These are phyloP conservation scores for Endoconidiophora laricicola DNA, from an alignment of 2,329 filamentous ascomycete genomes.

Conservation along the genomic window DNA sequence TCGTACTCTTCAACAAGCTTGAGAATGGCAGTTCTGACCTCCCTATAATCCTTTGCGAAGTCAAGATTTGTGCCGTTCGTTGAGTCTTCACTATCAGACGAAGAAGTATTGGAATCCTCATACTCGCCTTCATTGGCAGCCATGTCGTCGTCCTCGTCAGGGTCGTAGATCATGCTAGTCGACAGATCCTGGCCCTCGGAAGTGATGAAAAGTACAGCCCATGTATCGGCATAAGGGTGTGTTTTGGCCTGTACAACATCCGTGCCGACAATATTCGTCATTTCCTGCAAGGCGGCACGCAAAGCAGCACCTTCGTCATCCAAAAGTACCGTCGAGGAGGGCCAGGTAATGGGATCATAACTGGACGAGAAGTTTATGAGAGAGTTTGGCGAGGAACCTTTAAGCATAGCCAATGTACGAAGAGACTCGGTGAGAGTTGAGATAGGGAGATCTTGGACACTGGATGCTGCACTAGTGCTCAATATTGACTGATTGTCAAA, in stretches of 20 bases:
- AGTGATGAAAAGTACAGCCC: slow-evolving; percentile 68
- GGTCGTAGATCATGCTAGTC: slow-evolving; percentile 55
- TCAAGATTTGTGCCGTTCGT: slow-evolving; percentile 29
- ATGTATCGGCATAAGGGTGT: slow-evolving; percentile 68
- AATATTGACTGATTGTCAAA: slow-evolving; percentile 54
- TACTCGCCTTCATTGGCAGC: not conserved
- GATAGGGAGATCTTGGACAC: slow-evolving; percentile 52
- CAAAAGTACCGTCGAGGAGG: slow-evolving; percentile 20
- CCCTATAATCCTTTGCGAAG: slow-evolving; percentile 64
- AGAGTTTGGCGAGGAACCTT: not conserved
- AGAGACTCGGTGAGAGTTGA: slow-evolving; percentile 25
- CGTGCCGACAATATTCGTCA: slow-evolving; percentile 47
- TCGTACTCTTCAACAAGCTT: slow-evolving; percentile 73
- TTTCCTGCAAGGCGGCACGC: slow-evolving; percentile 51
- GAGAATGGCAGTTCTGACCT: slow-evolving; percentile 62
- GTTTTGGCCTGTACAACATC: slow-evolving; percentile 50
- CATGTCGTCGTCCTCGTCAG: slow-evolving; percentile 41
- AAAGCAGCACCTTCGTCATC: slow-evolving; percentile 50
- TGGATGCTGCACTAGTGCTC: slow-evolving; percentile 56
- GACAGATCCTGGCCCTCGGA: slow-evolving; percentile 53
- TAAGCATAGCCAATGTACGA: slow-evolving; percentile 45
- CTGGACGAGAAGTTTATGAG: not conserved
- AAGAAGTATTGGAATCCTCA: not conserved
- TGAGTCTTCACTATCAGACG: slow-evolving; percentile 30
- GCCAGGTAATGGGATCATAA: not conserved